These are phyloP conservation scores for Hypomontagnella submonticulosa DNA, from an alignment of 495 filamentous ascomycete genomes.

Conservation along the genomic window DNA sequence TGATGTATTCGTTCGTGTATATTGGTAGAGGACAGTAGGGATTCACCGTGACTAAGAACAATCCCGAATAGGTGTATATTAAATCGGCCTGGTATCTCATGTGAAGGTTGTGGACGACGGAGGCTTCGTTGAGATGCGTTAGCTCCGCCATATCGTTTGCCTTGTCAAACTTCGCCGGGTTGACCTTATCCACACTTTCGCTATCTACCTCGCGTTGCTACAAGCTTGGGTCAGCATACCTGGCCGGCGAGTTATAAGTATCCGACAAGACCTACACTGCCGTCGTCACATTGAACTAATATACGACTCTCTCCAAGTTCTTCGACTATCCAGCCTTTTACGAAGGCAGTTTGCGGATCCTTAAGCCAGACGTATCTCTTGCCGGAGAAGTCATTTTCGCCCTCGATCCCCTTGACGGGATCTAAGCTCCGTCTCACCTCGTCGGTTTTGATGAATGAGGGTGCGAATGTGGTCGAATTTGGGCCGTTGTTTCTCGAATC, in stretches of 20 bases:
- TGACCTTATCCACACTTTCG: constrained; percentile 96
- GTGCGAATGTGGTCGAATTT: constrained; percentile 84
- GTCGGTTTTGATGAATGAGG: constrained; percentile 91
- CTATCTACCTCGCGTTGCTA: constrained; percentile 87
- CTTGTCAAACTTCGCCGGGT: constrained; percentile 99
- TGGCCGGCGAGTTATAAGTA: neutral
- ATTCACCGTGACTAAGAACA: constrained; percentile 97
- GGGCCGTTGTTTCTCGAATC: constrained; percentile 68
- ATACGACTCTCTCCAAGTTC: constrained; percentile 74
- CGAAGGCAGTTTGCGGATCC: constrained; percentile 86
- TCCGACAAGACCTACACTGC: constrained; percentile 70
- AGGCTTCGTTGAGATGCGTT: constrained; percentile 96
- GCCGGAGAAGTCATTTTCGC: constrained; percentile 98
- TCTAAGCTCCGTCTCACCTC: constrained; percentile 74
- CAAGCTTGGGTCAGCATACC: constrained; percentile 35
- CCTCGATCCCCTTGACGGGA: constrained; percentile 80
- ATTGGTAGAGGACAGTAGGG: constrained; percentile 95
- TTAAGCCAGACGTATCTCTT: constrained; percentile 97
- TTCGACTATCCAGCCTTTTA: constrained; percentile 90
- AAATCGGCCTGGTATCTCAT: constrained; percentile 93
- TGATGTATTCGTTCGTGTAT: constrained; percentile 95
- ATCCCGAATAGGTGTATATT: constrained; percentile 98
- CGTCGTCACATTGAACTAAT: constrained; percentile 93
- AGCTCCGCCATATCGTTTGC: constrained; percentile 99
- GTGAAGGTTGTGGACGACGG: constrained; percentile 96